These are phyloP conservation scores for Ascomycota sp. DNA, from an alignment of 2,329 filamentous ascomycete species.

Conservation along the genomic window DNA sequence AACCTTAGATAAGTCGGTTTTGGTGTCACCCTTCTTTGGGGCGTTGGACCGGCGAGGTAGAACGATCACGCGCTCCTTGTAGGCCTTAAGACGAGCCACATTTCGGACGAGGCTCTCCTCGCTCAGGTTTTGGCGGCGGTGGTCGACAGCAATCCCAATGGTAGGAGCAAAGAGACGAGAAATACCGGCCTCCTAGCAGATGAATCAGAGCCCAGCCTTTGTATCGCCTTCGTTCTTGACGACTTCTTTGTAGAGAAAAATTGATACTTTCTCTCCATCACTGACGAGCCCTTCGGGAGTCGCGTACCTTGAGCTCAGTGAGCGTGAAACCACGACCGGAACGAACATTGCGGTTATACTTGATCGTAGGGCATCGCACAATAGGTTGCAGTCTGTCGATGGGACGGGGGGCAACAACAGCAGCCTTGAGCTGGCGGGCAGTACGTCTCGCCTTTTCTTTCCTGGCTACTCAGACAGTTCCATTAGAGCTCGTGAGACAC, in stretches of 20 bases:
- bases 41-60: constrained; percentile 92
- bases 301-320: constrained; percentile 83
- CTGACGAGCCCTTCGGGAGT: neutral
- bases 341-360: constrained; percentile 97
- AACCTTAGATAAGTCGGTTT: constrained; percentile 56
- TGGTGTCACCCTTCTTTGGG: constrained; percentile 83
- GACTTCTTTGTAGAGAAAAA: no score
- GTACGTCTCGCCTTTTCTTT: constrained; percentile 83
- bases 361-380: constrained; percentile 93
- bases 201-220: no score
- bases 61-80: constrained; percentile 88
- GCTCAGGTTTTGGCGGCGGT: constrained; percentile 89
- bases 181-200: constrained; percentile 68
- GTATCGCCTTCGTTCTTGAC: no score
- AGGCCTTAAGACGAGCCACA: constrained; percentile 93
- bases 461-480: constrained; percentile 46
- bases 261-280: no score
- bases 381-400: constrained; percentile 93
- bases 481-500: no score
- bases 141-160: constrained; percentile 92
- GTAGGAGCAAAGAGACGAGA: constrained; percentile 84
- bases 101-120: constrained; percentile 90
- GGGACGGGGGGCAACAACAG: constrained; percentile 82
- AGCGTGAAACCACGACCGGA: constrained; percentile 95
- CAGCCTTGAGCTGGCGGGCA: constrained; percentile 86